These are phyloP conservation scores for Gillenia trifoliata DNA, from an alignment of 306 rosid species.

Conservation along the genomic window DNA sequence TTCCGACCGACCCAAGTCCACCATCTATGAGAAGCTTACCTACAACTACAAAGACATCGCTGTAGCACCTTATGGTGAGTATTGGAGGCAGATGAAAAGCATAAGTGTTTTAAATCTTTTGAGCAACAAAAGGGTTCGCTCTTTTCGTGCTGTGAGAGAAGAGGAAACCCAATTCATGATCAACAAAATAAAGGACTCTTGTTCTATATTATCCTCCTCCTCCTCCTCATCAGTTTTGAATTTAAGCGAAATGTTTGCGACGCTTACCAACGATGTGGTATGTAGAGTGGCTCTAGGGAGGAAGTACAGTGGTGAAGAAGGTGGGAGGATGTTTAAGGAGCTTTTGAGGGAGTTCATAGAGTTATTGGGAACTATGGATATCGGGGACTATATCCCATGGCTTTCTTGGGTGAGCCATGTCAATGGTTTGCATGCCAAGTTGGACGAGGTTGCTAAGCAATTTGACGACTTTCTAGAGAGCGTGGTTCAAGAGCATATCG, in stretches of 20 bases:
- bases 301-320: constrained; percentile 32
- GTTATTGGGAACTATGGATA: constrained; percentile 25
- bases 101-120: neutral
- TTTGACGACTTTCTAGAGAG: constrained; percentile 41
- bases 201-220: too few species aligned
- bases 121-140: neutral
- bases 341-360: constrained; percentile 24
- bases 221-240: constrained; percentile 13
- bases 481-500: constrained; percentile 43
- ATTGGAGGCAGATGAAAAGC: constrained; percentile 38
- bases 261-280: constrained; percentile 29
- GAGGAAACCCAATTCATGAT: constrained; percentile 14
- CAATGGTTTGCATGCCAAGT: constrained; percentile 36
- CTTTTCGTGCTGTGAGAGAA: neutral
- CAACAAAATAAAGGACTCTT: constrained; percentile 15
- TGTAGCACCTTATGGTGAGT: constrained; percentile 34
- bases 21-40: constrained; percentile 12
- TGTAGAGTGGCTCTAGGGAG: constrained; percentile 53
- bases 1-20: constrained; percentile 13
- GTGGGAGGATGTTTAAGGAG: constrained; percentile 16
- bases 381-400: constrained; percentile 56
- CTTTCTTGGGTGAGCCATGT: constrained; percentile 35
- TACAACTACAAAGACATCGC: constrained; percentile 30
- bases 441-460: constrained; percentile 31
- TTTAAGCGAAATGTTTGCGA: constrained; percentile 27